A percentile compares a stretch with the other conserved stretches of the same genome.
phyloP scores from a whole-genome alignment of 768 basidiomycete genomes.

The Termitomyces sp. region DNA sequence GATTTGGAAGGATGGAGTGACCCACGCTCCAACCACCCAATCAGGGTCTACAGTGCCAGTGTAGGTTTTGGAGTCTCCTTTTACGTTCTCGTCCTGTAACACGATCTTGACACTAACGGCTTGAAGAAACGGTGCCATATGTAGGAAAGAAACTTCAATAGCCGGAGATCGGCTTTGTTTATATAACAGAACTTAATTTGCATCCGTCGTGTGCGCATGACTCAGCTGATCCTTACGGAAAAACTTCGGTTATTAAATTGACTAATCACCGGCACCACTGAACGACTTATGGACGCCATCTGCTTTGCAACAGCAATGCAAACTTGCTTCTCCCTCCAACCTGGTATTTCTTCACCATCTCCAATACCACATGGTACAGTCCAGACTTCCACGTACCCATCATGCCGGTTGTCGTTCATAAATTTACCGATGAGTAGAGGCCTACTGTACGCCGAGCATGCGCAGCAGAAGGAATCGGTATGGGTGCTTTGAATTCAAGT shows the following conservation, averaged over 20 bases:
- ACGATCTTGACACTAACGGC: conserved; percentile 23
- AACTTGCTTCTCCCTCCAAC: conserved; percentile 58
- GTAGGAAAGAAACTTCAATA: background rate
- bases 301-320: conserved; percentile 60
- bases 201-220: background rate
- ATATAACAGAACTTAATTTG: background rate
- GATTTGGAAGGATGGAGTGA: conserved; percentile 6
- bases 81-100: conserved; percentile 3
- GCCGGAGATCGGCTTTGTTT: background rate
- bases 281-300: conserved; percentile 53
- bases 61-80: conserved; percentile 18
- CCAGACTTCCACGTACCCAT: conserved; percentile 59
- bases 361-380: conserved; percentile 54
- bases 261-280: too few species aligned
- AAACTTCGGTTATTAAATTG: background rate
- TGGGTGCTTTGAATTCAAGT: conserved; percentile 57
- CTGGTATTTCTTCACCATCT: conserved; percentile 30
- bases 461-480: conserved; percentile 34
- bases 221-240: background rate
- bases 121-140: conserved; percentile 35
- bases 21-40: conserved; percentile 43
- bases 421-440: conserved; percentile 48
- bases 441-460: conserved; percentile 51
- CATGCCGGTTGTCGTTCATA: conserved; percentile 49
- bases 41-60: conserved; percentile 37